Conservation (phyloP, 2,329 filamentous ascomycete genomes). For the Paecilomyces niveus region DNA sequence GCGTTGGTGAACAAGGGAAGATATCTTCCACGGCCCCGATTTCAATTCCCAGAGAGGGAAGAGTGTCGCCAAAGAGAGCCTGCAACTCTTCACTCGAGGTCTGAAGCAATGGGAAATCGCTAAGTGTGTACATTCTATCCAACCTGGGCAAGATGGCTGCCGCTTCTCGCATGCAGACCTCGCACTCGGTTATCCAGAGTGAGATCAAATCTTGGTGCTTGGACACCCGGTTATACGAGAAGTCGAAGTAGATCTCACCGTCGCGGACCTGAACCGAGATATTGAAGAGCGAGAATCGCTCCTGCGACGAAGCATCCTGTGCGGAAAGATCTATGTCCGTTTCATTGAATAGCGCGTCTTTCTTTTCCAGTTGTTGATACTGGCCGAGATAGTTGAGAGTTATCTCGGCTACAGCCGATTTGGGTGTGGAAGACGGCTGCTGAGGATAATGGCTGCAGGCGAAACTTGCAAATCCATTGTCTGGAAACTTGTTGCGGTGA, state of each 20-base stretch:
- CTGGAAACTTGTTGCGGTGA: neutral
- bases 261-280: slow-evolving; percentile 23
- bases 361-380: neutral
- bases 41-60: neutral
- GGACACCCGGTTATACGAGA: slow-evolving; percentile 38
- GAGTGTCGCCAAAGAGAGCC: slow-evolving; percentile 3
- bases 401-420: neutral
- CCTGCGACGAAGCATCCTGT: too few species aligned
- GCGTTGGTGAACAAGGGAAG: slow-evolving; percentile 9
- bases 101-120: slow-evolving; percentile 6
- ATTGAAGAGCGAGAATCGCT: neutral
- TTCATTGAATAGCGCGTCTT: neutral
- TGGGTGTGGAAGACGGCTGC: neutral
- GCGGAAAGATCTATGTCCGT: neutral
- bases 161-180: slow-evolving; percentile 1
- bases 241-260: slow-evolving; percentile 46
- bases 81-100: neutral
- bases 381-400: slow-evolving; percentile 1
- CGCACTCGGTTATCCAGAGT: slow-evolving; percentile 20
- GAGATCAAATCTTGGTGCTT: neutral
- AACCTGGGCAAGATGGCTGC: neutral
- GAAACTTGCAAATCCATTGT: neutral
- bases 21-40: slow-evolving; percentile 8
- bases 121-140: slow-evolving; percentile 5
- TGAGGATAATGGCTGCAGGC: neutral